Base-by-base conservation (phyloP, 345 rosid genomes). In the Luvunga scandens region DNA sequence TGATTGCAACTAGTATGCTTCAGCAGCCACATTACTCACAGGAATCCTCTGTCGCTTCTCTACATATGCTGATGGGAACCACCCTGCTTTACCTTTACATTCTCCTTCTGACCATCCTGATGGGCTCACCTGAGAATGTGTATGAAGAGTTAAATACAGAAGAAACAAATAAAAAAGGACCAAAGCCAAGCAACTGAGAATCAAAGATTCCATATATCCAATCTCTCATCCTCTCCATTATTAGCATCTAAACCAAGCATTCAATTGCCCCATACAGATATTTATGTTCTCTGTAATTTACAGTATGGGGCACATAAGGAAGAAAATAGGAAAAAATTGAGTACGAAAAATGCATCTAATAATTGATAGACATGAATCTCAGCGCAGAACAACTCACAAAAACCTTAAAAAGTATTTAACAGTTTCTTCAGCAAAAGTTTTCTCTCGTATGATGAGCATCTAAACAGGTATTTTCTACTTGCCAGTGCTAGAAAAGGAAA, bases 21-120 rank as follows among this genome's bases (percentile, higher is more conserved):
- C 83, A 79, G 86, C 57, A 61, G 81, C 73, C 57, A 31, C 82
- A 87, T 89, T 86, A 79, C 63, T 81, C 42, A 89, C 77, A 4
- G 98, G 94, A 81, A 95, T 80, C 79, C 95, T 89, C 83, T 91
- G 96, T 71, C 99, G 94, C 84, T 88, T 93, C 86, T 92, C 99
- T 69, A 92, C 93, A 66, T 85, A 92, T 33, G 91, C 90, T 48
- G 92, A 90, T 38, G 98, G 98, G 79, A 95, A 93, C 99, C 99
- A 93, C 76, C 99, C 99, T 25, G 98, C 93, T 86, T 81, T 88
- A 63, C 99, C 98, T 81, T 90, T 93, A 81, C 98, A 91, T 84
- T 95, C 98, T 83, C 98, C 98, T 86, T 95, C 99, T 0, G 97
- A 90, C 98, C 99, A 95, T 81, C 99, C 99, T 4, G 90, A 69